A percentile compares a stretch with the other conserved stretches of the same genome.
phyloP scores from a whole-genome alignment of 306 rosid genomes.

The Clitoria ternatea region DNA sequence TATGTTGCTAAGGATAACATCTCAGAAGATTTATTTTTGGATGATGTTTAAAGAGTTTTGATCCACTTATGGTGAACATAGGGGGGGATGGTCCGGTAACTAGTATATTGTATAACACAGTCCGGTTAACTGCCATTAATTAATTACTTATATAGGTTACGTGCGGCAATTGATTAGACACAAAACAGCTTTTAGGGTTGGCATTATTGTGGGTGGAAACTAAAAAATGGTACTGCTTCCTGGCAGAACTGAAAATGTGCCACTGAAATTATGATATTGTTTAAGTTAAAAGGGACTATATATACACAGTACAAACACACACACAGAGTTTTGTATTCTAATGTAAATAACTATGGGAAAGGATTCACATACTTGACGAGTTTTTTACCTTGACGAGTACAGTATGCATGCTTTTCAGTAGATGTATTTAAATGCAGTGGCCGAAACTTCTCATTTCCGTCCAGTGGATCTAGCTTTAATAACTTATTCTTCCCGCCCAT shows the following conservation, averaged over 20 bases:
- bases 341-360: not conserved
- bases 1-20: not conserved
- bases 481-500: not conserved
- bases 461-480: not conserved
- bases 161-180: not conserved
- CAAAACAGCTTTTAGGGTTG: not conserved
- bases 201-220: not conserved
- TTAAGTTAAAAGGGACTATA: not conserved
- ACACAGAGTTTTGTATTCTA: slow-evolving; percentile 7
- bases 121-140: not conserved
- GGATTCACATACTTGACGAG: not conserved
- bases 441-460: not conserved
- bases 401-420: not conserved
- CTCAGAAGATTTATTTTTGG: not conserved
- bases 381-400: not conserved
- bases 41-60: not conserved
- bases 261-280: not conserved
- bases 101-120: not conserved
- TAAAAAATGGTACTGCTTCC: not conserved
- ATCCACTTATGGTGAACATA: not conserved
- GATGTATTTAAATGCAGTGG: not conserved
- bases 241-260: not conserved
- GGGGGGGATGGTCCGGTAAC: not conserved
- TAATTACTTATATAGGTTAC: not conserved
- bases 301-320: too few relatives aligned